Evolutionary conservation across 768 basidiomycete species (phyloP).

Genomic region (Podaxis sp.): DNA sequence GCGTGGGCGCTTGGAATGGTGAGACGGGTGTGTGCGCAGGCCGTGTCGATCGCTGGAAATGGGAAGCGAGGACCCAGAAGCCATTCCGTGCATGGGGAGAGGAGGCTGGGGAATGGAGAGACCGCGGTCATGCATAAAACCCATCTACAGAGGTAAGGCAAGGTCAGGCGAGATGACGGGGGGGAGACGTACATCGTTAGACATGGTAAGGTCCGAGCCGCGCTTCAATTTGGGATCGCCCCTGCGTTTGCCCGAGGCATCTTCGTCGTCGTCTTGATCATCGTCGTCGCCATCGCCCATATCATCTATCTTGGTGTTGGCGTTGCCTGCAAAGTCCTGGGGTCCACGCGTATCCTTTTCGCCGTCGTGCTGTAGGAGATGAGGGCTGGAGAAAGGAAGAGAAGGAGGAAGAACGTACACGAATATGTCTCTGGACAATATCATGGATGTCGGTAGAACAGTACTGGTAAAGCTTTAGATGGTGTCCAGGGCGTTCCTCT

Average conservation of each 20-base stretch:
- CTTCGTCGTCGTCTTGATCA: slow-evolving; percentile 38
- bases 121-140: slow-evolving; percentile 12
- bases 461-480: slow-evolving; percentile 81
- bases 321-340: slow-evolving; percentile 42
- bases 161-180: background rate
- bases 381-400: slow-evolving; percentile 8
- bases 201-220: slow-evolving; percentile 13
- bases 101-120: slow-evolving; percentile 10
- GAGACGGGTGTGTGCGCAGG: slow-evolving; percentile 7
- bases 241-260: slow-evolving; percentile 12
- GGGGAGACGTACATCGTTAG: slow-evolving; percentile 5
- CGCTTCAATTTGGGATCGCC: slow-evolving; percentile 12
- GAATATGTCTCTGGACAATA: slow-evolving; percentile 67
- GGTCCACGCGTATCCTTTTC: slow-evolving; percentile 49
- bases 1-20: slow-evolving; percentile 16
- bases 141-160: slow-evolving; percentile 1
- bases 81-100: slow-evolving; percentile 12
- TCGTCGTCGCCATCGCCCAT: slow-evolving; percentile 39
- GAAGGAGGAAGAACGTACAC: slow-evolving; percentile 28
- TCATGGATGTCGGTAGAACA: slow-evolving; percentile 69
- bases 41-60: slow-evolving; percentile 10
- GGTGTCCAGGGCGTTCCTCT: slow-evolving; percentile 80
- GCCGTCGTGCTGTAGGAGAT: slow-evolving; percentile 42
- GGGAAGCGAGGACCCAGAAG: slow-evolving; percentile 10
- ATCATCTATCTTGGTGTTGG: slow-evolving; percentile 31